phyloP scores from a whole-genome alignment of 495 filamentous ascomycete genomes.

The Daldinia bambusicola region DNA sequence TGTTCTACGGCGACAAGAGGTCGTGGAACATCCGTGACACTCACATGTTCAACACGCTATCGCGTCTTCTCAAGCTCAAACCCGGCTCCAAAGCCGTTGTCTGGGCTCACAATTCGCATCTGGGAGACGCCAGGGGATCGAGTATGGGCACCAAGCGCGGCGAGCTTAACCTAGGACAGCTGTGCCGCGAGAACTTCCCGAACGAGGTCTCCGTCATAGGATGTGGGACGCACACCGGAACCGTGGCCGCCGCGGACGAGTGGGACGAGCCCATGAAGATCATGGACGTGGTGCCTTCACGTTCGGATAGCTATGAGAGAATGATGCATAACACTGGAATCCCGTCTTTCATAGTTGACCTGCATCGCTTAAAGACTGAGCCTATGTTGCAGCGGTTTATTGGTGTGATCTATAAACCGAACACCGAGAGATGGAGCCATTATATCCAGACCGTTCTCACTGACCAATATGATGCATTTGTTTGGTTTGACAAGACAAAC shows the following conservation, averaged over 20 bases:
- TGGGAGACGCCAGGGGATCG: constrained; percentile 63
- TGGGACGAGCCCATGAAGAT: constrained; percentile 54
- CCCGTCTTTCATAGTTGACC: constrained; percentile 41
- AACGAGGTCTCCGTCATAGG: constrained; percentile 60
- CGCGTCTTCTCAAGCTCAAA: constrained; percentile 55
- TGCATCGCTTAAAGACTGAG: constrained; percentile 52
- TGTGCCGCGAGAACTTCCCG: constrained; percentile 60
- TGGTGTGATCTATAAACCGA: constrained; percentile 65
- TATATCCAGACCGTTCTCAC: constrained; percentile 62
- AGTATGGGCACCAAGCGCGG: constrained; percentile 58
- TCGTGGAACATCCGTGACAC: constrained; percentile 65
- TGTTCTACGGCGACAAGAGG: constrained; percentile 62
- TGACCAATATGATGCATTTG: constrained; percentile 63
- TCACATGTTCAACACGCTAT: constrained; percentile 64
- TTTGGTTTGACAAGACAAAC: constrained; percentile 64
- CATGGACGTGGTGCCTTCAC: constrained; percentile 41
- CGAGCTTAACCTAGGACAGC: constrained; percentile 65
- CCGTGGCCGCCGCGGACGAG: constrained; percentile 63
- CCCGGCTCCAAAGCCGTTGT: constrained; percentile 59
- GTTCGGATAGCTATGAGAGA: constrained; percentile 50
- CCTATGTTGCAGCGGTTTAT: constrained; percentile 62
- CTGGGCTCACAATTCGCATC: constrained; percentile 67
- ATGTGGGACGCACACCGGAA: constrained; percentile 64
- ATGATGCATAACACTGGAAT: constrained; percentile 50
- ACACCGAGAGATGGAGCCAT: constrained; percentile 61